These are phyloP conservation scores for Podospora fimiseda DNA, from an alignment of 495 filamentous ascomycete species.

Conservation along the genomic window DNA sequence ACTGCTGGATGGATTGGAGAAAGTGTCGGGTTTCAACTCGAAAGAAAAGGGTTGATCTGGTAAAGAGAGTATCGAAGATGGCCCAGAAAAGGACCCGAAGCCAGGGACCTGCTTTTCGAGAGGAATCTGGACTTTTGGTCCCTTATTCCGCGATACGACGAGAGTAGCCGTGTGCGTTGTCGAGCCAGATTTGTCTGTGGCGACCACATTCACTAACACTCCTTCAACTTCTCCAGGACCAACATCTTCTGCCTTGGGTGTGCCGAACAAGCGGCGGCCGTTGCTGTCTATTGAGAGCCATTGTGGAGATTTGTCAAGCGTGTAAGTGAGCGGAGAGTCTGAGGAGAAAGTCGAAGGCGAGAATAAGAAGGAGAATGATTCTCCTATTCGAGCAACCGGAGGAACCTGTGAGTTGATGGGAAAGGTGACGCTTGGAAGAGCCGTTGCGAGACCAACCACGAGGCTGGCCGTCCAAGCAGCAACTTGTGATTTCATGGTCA, in stretches of 20 bases:
- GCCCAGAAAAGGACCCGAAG: slow-evolving; percentile 38
- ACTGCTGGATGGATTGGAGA: slow-evolving; percentile 22
- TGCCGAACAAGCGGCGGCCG: slow-evolving; percentile 58
- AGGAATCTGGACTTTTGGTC: slow-evolving; percentile 30
- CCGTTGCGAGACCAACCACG: slow-evolving; percentile 25
- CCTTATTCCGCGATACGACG: slow-evolving; percentile 50
- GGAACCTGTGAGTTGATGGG: slow-evolving; percentile 74
- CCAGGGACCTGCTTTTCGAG: slow-evolving; percentile 31
- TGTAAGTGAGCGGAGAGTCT: slow-evolving; percentile 50
- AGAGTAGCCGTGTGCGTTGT: slow-evolving; percentile 54
- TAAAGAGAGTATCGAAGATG: slow-evolving; percentile 31
- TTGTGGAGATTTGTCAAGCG: slow-evolving; percentile 52
- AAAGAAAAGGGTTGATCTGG: slow-evolving; percentile 36
- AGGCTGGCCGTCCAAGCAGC: slow-evolving; percentile 11
- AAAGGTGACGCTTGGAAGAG: slow-evolving; percentile 50
- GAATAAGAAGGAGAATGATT: slow-evolving; percentile 62
- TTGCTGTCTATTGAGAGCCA: slow-evolving; percentile 65
- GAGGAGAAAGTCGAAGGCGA: slow-evolving; percentile 62
- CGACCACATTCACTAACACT: slow-evolving; percentile 50
- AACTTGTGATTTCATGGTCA: slow-evolving; percentile 16
- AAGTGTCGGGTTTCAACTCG: slow-evolving; percentile 33
- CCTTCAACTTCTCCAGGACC: slow-evolving; percentile 42
- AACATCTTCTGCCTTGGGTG: slow-evolving; percentile 50
- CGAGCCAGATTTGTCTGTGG: slow-evolving; percentile 54
- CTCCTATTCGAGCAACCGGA: slow-evolving; percentile 59